Percentiles rank a stretch among this genome's conserved stretches.
These are phyloP conservation scores for Myriosclerotinia scirpicola DNA, from an alignment of 2,329 filamentous ascomycete species.

Conservation along the genomic window DNA sequence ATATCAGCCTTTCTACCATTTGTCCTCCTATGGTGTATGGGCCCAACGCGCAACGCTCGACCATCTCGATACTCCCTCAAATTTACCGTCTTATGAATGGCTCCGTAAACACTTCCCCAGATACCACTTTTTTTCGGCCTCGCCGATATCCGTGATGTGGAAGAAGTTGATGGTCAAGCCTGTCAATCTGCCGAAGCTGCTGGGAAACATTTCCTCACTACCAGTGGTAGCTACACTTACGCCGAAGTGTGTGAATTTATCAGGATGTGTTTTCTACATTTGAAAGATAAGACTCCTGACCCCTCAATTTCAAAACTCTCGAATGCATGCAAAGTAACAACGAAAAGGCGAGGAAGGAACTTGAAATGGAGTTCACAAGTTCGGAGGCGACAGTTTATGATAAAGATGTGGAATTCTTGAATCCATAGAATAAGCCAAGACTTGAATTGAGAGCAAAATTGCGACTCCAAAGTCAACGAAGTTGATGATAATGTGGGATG, in stretches of 20 bases:
- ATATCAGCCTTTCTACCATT: constrained; percentile 59
- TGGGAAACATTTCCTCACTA: constrained; percentile 61
- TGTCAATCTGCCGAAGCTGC: constrained; percentile 55
- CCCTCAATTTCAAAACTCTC: constrained; percentile 25
- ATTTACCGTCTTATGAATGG: constrained; percentile 67
- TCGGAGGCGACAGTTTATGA: constrained; percentile 33
- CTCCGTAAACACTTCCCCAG: constrained; percentile 52
- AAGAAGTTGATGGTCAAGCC: constrained; percentile 58
- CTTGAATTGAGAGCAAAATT: constrained; percentile 5
- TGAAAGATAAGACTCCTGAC: constrained; percentile 49
- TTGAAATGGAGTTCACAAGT: constrained; percentile 33
- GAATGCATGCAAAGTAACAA: constrained; percentile 33
- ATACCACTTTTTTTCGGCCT: constrained; percentile 50
- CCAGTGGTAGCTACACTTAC: constrained; percentile 59
- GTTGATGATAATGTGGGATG: too few relatives aligned
- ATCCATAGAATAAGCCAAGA: constrained; percentile 31
- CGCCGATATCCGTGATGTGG: constrained; percentile 61
- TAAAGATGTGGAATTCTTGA: constrained; percentile 32
- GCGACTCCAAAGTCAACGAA: neutral
- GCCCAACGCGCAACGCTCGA: constrained; percentile 58
- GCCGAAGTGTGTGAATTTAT: constrained; percentile 57
- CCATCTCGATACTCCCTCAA: constrained; percentile 69
- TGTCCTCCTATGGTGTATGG: constrained; percentile 63
- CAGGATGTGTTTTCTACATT: constrained; percentile 53
- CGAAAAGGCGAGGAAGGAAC: constrained; percentile 32